Base-by-base conservation (phyloP, 2,329 filamentous ascomycete species). In the Penicillium capsulatum region DNA sequence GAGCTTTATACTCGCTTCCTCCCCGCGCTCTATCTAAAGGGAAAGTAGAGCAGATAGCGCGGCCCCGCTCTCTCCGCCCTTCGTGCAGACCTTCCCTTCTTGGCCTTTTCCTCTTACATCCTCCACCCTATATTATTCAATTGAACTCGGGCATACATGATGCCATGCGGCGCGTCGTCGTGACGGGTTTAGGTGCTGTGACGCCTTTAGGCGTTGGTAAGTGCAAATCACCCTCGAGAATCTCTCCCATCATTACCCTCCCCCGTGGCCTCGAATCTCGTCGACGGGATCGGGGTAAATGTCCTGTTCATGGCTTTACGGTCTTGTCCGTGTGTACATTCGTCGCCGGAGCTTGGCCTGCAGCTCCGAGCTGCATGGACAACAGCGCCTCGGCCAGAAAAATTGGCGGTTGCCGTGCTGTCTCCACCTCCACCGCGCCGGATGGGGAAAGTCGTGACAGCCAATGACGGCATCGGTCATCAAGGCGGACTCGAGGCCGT, bases 101-200 rank as follows among this genome's bases (percentile, higher is more conserved):
- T 37, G 57, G 53, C 44, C n/a, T 34, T 49, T 45, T 53, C 36
- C 30, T 38, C 29, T 36, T 41, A 36, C 14, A 33, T 28, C n/a
- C 34, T 32, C 32, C 29, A 19, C 16, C 20, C 36, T 17, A 36
- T 37, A 15, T 22, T 28, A 24, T 34, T 28, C 36, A n/a, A n/a
- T n/a, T 43, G 26, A 14, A 7, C 26, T n/a, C 6, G 9, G 6
- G 5, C 6, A n/a, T 14, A 11, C 17, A 30, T n/a, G 9, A 60
- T 61, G 59, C 54, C 38, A 68, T 71, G 69, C 68, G 69, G 54
- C 80, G 86, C 55, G 86, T 92, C 54, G 87, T 91, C 57, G 82
- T 92, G 61, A 92, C 87, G 37, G 86, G 87, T 58, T 73, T 92
- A 34, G 86, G 87, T 47, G 85, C 84, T 60, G 77, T 92, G 55